phyloP scores from a whole-genome alignment of 2,329 filamentous ascomycete species.

The Aureobasidium sp. region DNA sequence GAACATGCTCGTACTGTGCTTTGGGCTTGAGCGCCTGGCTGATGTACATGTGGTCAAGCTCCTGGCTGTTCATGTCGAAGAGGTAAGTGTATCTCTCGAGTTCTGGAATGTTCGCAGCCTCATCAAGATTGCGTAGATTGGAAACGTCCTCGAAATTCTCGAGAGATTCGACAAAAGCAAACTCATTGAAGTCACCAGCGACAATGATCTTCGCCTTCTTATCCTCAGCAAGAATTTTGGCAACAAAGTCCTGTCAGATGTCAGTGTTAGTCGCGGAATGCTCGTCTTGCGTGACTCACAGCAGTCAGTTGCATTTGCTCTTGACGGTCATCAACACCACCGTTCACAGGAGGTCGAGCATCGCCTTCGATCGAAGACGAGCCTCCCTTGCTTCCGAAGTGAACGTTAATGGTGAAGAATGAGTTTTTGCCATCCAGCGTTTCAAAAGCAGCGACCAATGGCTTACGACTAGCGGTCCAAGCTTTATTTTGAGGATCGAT shows the following conservation, averaged over 20 bases:
- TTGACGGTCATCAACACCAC: slow-evolving; percentile 48
- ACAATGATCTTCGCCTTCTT: slow-evolving; percentile 50
- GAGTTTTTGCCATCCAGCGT: slow-evolving; percentile 45
- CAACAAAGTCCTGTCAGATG: slow-evolving; percentile 41
- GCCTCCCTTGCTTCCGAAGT: slow-evolving; percentile 59
- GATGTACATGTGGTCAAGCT: slow-evolving; percentile 63
- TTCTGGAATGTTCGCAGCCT: slow-evolving; percentile 42
- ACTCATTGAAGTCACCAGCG: slow-evolving; percentile 67
- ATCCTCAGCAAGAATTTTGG: slow-evolving; percentile 49
- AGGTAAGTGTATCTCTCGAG: slow-evolving; percentile 63
- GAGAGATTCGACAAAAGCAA: slow-evolving; percentile 53
- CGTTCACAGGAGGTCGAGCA: slow-evolving; percentile 57
- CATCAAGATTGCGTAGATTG: slow-evolving; percentile 54
- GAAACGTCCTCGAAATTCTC: slow-evolving; percentile 45
- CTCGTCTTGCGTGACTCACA: slow-evolving; percentile 28
- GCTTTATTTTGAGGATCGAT: slow-evolving; percentile 55
- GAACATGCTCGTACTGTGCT: slow-evolving; percentile 55
- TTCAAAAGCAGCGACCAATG: slow-evolving; percentile 58
- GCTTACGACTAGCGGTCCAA: slow-evolving; percentile 57
- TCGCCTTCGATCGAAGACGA: slow-evolving; percentile 58
- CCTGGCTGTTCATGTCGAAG: slow-evolving; percentile 60
- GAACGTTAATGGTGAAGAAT: slow-evolving; percentile 66
- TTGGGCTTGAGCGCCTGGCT: slow-evolving; percentile 41
- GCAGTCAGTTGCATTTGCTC: slow-evolving; percentile 52
- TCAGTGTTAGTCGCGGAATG: background rate